A percentile compares a stretch with the other conserved stretches of the same genome.
Conservation (phyloP, 345 rosid species). For the Citropsis articulata region DNA sequence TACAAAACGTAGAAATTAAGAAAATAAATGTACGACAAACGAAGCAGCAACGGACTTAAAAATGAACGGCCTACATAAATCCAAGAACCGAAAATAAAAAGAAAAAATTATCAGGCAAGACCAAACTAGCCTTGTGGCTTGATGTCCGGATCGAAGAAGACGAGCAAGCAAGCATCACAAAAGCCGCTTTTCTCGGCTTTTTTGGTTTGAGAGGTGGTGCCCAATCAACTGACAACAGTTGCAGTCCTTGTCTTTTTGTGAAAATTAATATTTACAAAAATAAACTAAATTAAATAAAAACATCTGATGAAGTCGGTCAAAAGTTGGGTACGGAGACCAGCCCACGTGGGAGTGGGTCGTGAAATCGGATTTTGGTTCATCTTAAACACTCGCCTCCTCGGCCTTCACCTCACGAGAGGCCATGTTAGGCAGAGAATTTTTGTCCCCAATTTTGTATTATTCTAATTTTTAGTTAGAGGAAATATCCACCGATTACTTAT, state of each 20-base stretch:
- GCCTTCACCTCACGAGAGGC: not conserved
- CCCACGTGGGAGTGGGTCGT: constrained; percentile 32
- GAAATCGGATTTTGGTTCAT: constrained; percentile 16
- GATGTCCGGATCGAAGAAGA: constrained; percentile 15
- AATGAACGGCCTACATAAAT: too few relatives aligned
- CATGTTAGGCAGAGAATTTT: constrained; percentile 33
- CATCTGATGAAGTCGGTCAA: not conserved
- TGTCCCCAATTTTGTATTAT: constrained; percentile 19
- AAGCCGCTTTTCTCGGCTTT: constrained; percentile 31
- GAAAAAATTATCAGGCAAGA: not conserved
- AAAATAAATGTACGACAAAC: too few relatives aligned
- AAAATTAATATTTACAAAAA: not conserved
- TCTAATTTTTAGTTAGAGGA: too few relatives aligned
- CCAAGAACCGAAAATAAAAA: not conserved
- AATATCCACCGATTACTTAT: too few relatives aligned
- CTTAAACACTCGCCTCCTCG: not conserved
- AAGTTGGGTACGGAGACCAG: not conserved
- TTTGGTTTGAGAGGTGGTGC: not conserved
- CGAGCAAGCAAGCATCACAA: not conserved
- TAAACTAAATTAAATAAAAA: not conserved
- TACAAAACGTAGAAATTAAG: not conserved
- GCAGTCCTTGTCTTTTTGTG: not conserved
- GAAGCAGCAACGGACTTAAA: too few relatives aligned
- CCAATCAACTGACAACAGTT: constrained; percentile 2
- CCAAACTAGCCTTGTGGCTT: not conserved